Evolutionary conservation across 2,329 filamentous ascomycete genomes (phyloP), one percentile per base, ranked within the genome.

Genomic region (Penicillium concentricum): DNA sequence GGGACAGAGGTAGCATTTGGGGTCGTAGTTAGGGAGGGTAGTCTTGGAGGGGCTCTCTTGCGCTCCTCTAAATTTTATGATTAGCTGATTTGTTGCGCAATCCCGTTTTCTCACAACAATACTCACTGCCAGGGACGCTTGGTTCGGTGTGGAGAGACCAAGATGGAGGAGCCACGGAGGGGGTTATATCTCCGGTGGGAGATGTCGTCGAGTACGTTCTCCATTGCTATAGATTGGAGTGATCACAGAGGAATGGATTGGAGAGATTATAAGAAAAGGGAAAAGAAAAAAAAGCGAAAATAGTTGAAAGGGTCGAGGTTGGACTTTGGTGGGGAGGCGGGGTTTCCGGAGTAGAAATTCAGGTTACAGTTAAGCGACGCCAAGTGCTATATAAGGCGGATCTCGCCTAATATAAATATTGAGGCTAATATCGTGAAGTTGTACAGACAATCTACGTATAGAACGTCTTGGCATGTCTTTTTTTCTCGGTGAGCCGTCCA

Each of bases 51-150:
- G 84, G 10, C 80, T 82, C 74, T 94, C 90, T 74, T 94, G 87
- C 64, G 90, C 87, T 58, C 90, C 90, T 81, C 90, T 92, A 57
- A 4, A 28, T 38, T 26, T 15, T 20, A 28, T 8, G 4, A 18
- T 54, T 51, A 50, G 52, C 18, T 32, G 5, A 2, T 20, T 7
- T 49, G 28, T 42, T n/a, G 16, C 22, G 4, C 12, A 43, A n/a
- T 49, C 3, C 22, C 18, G 13, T 24, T 24, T n/a, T 15, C 3
- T 8, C 8, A 5, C 5, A 8, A 32, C n/a, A 8, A 26, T 51
- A 80, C 90, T 84, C 81, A 96, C 91, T 97, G 94, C 94, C 94
- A 99, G 69, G 94, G 94, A 63, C 94, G 85, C 84, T 97, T 97
- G 51, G 92, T 97, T 54, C 94, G 83, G 76, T 99, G 94, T 59